Conservation (phyloP, 1,284 basidiomycete genomes). For the Trametes pubescens region DNA sequence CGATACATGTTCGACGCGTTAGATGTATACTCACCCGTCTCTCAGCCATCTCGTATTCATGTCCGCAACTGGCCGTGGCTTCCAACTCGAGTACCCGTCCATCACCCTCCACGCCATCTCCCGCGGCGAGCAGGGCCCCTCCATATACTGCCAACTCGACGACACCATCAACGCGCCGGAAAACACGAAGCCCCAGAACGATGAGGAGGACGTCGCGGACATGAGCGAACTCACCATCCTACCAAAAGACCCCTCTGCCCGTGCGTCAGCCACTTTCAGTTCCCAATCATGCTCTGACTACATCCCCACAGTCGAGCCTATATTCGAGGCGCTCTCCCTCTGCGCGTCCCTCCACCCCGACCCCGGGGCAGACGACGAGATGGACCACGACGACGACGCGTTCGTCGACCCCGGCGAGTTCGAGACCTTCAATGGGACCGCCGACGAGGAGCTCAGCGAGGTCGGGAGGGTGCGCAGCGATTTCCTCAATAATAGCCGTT, state of each 20-base stretch:
- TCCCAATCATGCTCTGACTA: not conserved
- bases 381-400: constrained; percentile 62
- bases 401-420: constrained; percentile 66
- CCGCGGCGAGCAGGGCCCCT: constrained; percentile 67
- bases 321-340: constrained; percentile 88
- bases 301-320: constrained; percentile 75
- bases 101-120: constrained; percentile 92
- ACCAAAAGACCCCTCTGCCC: constrained; percentile 61
- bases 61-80: constrained; percentile 70
- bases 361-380: constrained; percentile 49
- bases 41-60: constrained; percentile 80
- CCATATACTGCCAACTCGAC: constrained; percentile 91
- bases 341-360: constrained; percentile 94
- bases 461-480: constrained; percentile 95
- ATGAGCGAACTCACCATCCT: constrained; percentile 84
- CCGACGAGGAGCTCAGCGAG: constrained; percentile 77
- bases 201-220: constrained; percentile 59
- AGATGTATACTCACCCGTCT: not conserved
- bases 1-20: constrained; percentile 31
- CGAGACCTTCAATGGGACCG: constrained; percentile 68
- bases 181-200: constrained; percentile 21
- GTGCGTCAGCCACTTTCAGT: constrained; percentile 55
- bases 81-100: constrained; percentile 83
- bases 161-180: constrained; percentile 54
- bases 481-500: constrained; percentile 84